Evolutionary conservation across 2,329 filamentous ascomycete species (phyloP).

Genomic region (Fusarium transvaalense): DNA sequence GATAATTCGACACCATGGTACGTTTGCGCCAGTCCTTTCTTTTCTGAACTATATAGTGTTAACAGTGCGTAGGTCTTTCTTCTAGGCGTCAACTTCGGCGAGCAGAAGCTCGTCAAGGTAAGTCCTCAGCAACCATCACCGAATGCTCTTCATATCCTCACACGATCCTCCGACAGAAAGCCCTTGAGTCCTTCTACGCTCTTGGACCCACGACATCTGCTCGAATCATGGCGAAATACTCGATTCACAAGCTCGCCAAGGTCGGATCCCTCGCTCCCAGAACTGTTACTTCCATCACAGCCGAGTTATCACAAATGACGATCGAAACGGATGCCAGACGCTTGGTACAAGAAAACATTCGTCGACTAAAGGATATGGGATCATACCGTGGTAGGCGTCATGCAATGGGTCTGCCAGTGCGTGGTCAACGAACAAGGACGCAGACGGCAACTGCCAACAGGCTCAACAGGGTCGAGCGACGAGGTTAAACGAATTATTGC

Average conservation of each 20-base stretch:
- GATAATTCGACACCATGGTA: conserved; percentile 45
- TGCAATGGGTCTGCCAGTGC: conserved; percentile 90
- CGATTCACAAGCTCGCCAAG: conserved; percentile 85
- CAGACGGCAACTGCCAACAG: conserved; percentile 73
- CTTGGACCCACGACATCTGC: conserved; percentile 78
- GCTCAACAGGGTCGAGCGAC: conserved; percentile 68
- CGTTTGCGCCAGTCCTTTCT: conserved; percentile 1
- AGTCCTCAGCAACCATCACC: conserved; percentile 41
- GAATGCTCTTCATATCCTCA: conserved; percentile 21
- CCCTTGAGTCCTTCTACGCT: conserved; percentile 87
- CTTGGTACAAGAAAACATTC: conserved; percentile 86
- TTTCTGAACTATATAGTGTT: neutral
- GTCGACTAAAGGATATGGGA: conserved; percentile 88
- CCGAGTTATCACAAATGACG: conserved; percentile 89
- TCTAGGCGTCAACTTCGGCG: conserved; percentile 86
- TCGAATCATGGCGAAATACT: conserved; percentile 87
- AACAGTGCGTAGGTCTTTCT: conserved; percentile 76
- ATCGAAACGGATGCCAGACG: conserved; percentile 90
- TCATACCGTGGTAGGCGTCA: conserved; percentile 90
- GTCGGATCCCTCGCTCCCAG: conserved; percentile 80
- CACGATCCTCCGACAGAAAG: conserved; percentile 63
- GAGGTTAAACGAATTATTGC: conserved; percentile 39
- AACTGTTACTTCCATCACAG: conserved; percentile 84
- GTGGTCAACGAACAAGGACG: conserved; percentile 88
- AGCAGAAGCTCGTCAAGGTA: conserved; percentile 86